phyloP scores from a whole-genome alignment of 495 filamentous ascomycete genomes.

The Xylaria venustula region DNA sequence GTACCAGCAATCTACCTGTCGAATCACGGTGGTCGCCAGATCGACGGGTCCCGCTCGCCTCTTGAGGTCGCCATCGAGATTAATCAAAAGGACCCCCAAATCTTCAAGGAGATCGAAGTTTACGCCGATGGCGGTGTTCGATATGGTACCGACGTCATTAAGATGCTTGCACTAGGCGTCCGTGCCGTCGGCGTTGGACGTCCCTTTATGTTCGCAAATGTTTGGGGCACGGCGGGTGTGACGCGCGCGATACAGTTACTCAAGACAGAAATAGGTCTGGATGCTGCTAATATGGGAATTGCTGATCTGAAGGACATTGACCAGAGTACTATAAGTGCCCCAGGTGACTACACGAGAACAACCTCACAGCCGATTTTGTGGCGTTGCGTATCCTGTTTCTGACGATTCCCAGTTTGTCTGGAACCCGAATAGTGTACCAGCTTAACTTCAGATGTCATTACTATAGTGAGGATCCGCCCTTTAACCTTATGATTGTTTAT shows the following conservation, averaged over 20 bases:
- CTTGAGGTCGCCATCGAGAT: slow-evolving; percentile 41
- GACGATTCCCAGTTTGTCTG: too few relatives aligned
- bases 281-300: too few relatives aligned
- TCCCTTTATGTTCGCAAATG: slow-evolving; percentile 43
- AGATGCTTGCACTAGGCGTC: slow-evolving; percentile 44
- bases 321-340: too few relatives aligned
- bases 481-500: too few relatives aligned
- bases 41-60: slow-evolving; percentile 36
- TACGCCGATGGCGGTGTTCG: slow-evolving; percentile 46
- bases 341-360: too few relatives aligned
- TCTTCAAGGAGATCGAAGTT: slow-evolving; percentile 43
- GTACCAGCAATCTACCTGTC: slow-evolving; percentile 34
- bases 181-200: slow-evolving; percentile 46
- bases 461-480: too few relatives aligned
- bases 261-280: slow-evolving; percentile 28
- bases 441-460: too few relatives aligned
- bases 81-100: slow-evolving; percentile 28
- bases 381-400: too few relatives aligned
- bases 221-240: slow-evolving; percentile 41
- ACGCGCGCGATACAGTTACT: slow-evolving; percentile 31
- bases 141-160: slow-evolving; percentile 44
- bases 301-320: too few relatives aligned
- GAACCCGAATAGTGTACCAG: too few relatives aligned
- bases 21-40: slow-evolving; percentile 46
- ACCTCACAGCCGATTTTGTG: too few relatives aligned